Base-by-base conservation (phyloP, 495 filamentous ascomycete species). In the Jackrogersella multiformis region DNA sequence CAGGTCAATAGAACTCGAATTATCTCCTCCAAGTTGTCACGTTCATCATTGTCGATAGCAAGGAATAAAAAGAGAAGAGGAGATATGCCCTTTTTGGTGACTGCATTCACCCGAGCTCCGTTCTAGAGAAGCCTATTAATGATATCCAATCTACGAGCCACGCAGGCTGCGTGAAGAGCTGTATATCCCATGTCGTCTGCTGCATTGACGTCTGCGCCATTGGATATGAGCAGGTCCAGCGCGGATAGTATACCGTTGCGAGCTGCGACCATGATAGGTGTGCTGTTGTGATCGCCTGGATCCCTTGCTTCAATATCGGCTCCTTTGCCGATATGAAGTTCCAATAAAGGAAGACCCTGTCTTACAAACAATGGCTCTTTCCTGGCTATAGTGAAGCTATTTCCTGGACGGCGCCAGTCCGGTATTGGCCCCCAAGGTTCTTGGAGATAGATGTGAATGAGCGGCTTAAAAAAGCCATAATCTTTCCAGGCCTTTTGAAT, bases 371-470 rank as follows among this genome's bases (percentile, higher is more conserved):
- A 7, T 2, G 32, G 2, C 2, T 41, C 24, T 26, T 8, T 26
- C 4, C 39, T 24, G n/a, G 4, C 1, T 41, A 30, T 12, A n/a
- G 48, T 21, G 9, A 48, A 28, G 32, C 9, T n/a, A 21, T 10
- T 21, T 16, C 42, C 39, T 21, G 6, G 6, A 21, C 15, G 4
- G 10, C 51, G 60, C 60, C 60, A 63, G 21, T 21, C 13, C 20
- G 20, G 28, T 38, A 63, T 5, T 1, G 6, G 1, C 7, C 2
- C 39, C 13, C n/a, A 39, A 21, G 38, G 18, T 13, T 18, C 2
- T 48, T 56, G 51, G 12, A 56, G 39, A n/a, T 36, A 63, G 8
- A 55, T 5, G 28, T 63, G 60, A 41, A 63, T 63, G 21, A 56
- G 39, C 21, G 51, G 51, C 20, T 28, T 55, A 34, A 2, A 4